Evolutionary conservation across 2,329 filamentous ascomycete genomes (phyloP).

Genomic region (Diaporthe australafricana): DNA sequence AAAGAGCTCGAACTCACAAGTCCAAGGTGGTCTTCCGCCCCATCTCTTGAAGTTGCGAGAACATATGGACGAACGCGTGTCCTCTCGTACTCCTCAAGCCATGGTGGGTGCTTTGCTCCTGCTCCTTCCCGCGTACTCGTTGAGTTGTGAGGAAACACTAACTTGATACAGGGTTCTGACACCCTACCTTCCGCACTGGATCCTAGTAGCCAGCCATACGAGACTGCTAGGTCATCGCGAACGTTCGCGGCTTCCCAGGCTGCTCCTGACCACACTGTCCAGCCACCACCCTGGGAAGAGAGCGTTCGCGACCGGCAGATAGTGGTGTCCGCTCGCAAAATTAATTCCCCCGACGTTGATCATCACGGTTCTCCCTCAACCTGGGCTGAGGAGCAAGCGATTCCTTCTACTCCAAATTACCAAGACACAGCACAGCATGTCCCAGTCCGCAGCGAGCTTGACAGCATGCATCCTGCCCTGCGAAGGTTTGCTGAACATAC

Average conservation of each 20-base stretch:
- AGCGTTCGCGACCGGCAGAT: background rate
- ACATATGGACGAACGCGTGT: background rate
- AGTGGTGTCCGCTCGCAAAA: background rate
- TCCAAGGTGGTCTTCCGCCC: slow-evolving; percentile 15
- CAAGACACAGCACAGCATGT: too few relatives aligned
- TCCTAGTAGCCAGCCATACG: background rate
- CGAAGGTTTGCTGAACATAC: background rate
- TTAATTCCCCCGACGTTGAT: background rate
- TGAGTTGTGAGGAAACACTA: background rate
- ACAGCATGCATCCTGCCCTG: background rate
- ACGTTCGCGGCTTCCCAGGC: background rate
- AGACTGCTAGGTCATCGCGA: background rate
- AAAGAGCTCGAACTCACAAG: background rate
- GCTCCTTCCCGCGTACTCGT: background rate
- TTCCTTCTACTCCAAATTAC: background rate
- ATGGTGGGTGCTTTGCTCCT: background rate
- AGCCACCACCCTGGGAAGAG: background rate
- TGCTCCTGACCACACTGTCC: background rate
- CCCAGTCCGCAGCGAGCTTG: background rate
- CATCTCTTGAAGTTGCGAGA: background rate
- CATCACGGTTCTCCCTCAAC: background rate
- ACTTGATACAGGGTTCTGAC: background rate
- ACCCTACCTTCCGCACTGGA: background rate
- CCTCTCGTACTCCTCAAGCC: background rate
- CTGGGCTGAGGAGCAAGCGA: background rate